These are phyloP conservation scores for Phytophthora europaea DNA, from an alignment of 352 stramenopile genomes.

Conservation along the genomic window DNA sequence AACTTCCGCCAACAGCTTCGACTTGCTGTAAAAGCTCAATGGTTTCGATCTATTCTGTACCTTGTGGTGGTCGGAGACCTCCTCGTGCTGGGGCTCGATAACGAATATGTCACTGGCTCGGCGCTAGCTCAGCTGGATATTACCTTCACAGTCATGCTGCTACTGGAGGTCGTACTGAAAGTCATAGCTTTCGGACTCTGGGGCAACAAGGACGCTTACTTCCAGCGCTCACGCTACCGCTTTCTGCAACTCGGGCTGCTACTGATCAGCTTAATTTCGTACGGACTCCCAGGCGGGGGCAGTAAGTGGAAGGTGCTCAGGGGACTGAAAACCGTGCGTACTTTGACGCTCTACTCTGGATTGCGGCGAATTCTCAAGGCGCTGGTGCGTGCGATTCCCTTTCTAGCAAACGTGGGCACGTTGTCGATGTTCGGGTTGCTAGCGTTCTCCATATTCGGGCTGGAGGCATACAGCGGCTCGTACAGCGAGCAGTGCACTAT, in stretches of 20 bases:
- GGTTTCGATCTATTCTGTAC: conserved; percentile 59
- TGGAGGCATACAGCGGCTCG: conserved; percentile 70
- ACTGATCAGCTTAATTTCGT: conserved; percentile 58
- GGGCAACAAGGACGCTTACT: conserved; percentile 55
- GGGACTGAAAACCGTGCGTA: conserved; percentile 74
- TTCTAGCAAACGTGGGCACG: conserved; percentile 79
- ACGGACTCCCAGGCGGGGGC: conserved; percentile 33
- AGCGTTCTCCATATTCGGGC: conserved; percentile 81
- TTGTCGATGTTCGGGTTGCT: conserved; percentile 81
- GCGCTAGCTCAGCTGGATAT: conserved; percentile 56
- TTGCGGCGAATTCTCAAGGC: conserved; percentile 77
- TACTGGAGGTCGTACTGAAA: conserved; percentile 72
- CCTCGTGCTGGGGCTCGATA: conserved; percentile 67
- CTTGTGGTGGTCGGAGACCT: conserved; percentile 62
- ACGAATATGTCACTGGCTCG: conserved; percentile 48
- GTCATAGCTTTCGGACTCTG: conserved; percentile 62
- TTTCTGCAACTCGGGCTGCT: conserved; percentile 66
- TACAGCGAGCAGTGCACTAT: conserved; percentile 67
- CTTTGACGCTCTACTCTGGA: conserved; percentile 70
- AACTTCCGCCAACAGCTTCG: conserved; percentile 39
- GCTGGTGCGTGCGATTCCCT: conserved; percentile 71
- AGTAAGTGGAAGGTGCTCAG: conserved; percentile 61
- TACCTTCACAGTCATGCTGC: conserved; percentile 64
- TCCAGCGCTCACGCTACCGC: conserved; percentile 56
- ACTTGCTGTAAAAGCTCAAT: conserved; percentile 49